Conservation (phyloP, 768 basidiomycete species). For the Tremella fuciformis region DNA sequence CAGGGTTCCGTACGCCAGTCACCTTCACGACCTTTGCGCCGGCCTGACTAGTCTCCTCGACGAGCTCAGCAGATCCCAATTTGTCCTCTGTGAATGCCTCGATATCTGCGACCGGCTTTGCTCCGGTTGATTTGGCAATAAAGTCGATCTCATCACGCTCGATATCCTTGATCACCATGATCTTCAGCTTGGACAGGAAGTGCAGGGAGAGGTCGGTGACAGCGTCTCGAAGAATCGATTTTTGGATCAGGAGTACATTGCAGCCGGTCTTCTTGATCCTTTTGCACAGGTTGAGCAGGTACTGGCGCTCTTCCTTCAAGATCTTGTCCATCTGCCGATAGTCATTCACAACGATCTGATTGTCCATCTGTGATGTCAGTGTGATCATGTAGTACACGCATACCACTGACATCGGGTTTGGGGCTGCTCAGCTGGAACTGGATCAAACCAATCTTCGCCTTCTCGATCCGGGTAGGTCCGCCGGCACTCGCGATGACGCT, state of each 20-base stretch:
- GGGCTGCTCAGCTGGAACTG: slow-evolving; percentile 98
- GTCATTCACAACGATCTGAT: slow-evolving; percentile 98
- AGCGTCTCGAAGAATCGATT: slow-evolving; percentile 98
- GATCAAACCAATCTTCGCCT: slow-evolving; percentile 95
- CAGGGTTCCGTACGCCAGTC: slow-evolving; percentile 89
- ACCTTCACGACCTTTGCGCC: slow-evolving; percentile 91
- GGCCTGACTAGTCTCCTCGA: slow-evolving; percentile 74
- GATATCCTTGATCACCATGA: slow-evolving; percentile 92
- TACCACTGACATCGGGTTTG: slow-evolving; percentile 80
- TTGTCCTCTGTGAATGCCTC: slow-evolving; percentile 98
- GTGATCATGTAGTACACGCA: slow-evolving; percentile 8
- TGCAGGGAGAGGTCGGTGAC: slow-evolving; percentile 96
- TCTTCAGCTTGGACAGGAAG: slow-evolving; percentile 94
- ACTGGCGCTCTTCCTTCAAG: slow-evolving; percentile 96
- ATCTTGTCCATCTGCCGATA: slow-evolving; percentile 99
- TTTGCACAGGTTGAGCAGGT: slow-evolving; percentile 95
- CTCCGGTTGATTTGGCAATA: slow-evolving; percentile 87
- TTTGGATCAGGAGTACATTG: slow-evolving; percentile 98
- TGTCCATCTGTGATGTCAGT: slow-evolving; percentile 77
- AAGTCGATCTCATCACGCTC: slow-evolving; percentile 99
- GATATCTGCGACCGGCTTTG: slow-evolving; percentile 94
- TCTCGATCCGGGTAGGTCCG: slow-evolving; percentile 91
- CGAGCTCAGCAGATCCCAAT: slow-evolving; percentile 89
- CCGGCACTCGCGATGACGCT: slow-evolving; percentile 85
- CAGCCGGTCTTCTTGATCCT: slow-evolving; percentile 99